Evolutionary conservation across 805 yeast species (phyloP).

Genomic region (Blastobotrys terrestris): DNA sequence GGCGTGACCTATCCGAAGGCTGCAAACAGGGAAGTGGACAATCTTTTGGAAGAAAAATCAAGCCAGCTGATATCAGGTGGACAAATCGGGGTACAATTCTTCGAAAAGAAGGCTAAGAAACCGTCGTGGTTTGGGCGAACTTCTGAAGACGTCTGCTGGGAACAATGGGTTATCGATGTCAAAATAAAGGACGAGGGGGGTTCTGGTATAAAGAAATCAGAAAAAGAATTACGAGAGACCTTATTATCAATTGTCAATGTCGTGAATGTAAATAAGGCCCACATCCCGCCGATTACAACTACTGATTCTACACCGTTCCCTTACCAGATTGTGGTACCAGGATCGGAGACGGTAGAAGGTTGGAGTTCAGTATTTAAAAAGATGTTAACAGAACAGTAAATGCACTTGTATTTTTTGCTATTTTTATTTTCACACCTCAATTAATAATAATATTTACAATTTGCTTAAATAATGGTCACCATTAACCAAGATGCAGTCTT

Average conservation of each 20-base stretch:
- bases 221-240: conserved; percentile 34
- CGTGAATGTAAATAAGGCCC: conserved; percentile 54
- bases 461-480: conserved; percentile 42
- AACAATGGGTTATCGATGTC: conserved; percentile 57
- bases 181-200: conserved; percentile 35
- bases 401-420: no score
- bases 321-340: conserved; percentile 35
- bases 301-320: conserved; percentile 64
- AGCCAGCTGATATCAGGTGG: conserved; percentile 23
- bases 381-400: conserved; percentile 17
- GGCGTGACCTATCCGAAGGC: conserved; percentile 54
- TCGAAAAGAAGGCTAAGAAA: conserved; percentile 34
- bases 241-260: conserved; percentile 43
- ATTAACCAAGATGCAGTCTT: conserved; percentile 61
- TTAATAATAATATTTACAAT: conserved; percentile 5
- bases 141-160: conserved; percentile 53
- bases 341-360: conserved; percentile 22
- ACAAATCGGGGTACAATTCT: conserved; percentile 27
- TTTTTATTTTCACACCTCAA: no score
- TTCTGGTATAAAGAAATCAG: conserved; percentile 26
- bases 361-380: conserved; percentile 34
- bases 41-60: conserved; percentile 34
- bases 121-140: conserved; percentile 47
- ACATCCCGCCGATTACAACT: conserved; percentile 69
- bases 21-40: conserved; percentile 45